Percentiles rank a stretch among this genome's conserved stretches.
Conservation (phyloP, 441 rosid species). For the Eutrema salsugineum region DNA sequence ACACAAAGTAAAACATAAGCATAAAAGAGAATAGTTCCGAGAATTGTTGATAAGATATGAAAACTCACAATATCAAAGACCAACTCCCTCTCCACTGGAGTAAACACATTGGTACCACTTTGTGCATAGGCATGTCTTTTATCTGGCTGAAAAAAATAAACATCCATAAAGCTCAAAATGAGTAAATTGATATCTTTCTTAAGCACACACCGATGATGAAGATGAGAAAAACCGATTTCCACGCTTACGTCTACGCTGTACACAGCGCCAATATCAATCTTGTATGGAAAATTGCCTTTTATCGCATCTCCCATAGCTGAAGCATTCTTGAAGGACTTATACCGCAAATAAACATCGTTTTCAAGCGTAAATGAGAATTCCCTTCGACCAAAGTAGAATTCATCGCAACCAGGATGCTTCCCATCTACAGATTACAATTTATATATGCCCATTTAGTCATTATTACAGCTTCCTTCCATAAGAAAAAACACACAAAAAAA, state of each 20-base stretch:
- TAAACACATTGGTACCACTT: slow-evolving; percentile 67
- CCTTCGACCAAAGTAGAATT: slow-evolving; percentile 66
- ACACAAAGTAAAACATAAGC: background rate
- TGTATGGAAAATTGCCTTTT: slow-evolving; percentile 64
- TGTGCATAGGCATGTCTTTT: slow-evolving; percentile 83
- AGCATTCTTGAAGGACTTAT: slow-evolving; percentile 62
- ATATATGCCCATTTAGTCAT: background rate
- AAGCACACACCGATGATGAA: background rate
- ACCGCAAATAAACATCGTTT: slow-evolving; percentile 69
- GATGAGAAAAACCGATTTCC: background rate
- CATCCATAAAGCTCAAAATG: background rate
- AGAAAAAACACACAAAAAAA: background rate
- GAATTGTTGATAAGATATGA: background rate
- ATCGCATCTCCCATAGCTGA: slow-evolving; percentile 60
- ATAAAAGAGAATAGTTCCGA: background rate
- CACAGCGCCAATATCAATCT: slow-evolving; percentile 90
- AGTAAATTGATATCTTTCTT: background rate
- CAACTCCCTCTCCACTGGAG: slow-evolving; percentile 89
- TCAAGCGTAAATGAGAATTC: slow-evolving; percentile 87
- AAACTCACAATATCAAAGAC: slow-evolving; percentile 83
- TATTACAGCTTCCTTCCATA: background rate
- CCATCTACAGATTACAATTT: slow-evolving; percentile 53
- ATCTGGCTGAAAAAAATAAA: slow-evolving; percentile 49
- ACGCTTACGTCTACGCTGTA: slow-evolving; percentile 76
- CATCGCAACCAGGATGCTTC: slow-evolving; percentile 92